Base-by-base conservation (phyloP, 225 moss, liverwort and hornwort genomes). In the Bryum argenteum region DNA sequence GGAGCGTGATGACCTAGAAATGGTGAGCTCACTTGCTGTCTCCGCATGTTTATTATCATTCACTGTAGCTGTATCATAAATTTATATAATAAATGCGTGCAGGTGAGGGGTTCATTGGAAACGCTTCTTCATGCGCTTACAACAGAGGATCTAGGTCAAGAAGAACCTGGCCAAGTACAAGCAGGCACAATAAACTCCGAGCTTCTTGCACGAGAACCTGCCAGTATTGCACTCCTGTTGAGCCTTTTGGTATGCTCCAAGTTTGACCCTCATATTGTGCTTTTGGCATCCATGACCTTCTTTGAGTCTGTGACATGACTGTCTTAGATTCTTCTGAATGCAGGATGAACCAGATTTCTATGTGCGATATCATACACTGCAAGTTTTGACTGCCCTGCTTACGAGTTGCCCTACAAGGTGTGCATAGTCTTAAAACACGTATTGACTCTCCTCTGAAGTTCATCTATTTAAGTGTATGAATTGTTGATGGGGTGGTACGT, bases 331-430 rank as follows among this genome's bases (percentile, higher is more conserved):
- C 44, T 68, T 79, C 10, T 63, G 75, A 65, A 67, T 75, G 71
- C 82, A 98, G 98, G 98, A 94, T 77, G 98, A 98, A 67, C 87
- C 80, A 8, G 98, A 98, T 67, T 94, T 98, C 60, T 98, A 98
- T 80, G 92, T 94, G 71, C 94, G 98, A 8, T 98, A 94, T 80
- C 94, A 94, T 57, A 91, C 98, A 16, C 78, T 98, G 58, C 94
- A 98, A 83, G 82, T 92, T 77, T 80, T 98, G 78, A 94, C 98
- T 42, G 91, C 94, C 37, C 80, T 94, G 57, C 88, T 98, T 39
- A 91, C 98, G 59, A 91, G 92, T 82, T 98, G 92, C 72, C 90
- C 91, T 71, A 85, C 85, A 80, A 98, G 98, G 98, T 98, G 71
- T 82, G 90, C 81, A 56, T 61, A 56, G 54, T 66, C 67, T 54